Percentiles rank a stretch among this genome's conserved stretches.
phyloP scores from a whole-genome alignment of 495 filamentous ascomycete species.

The Massariosphaeria phaeospora region DNA sequence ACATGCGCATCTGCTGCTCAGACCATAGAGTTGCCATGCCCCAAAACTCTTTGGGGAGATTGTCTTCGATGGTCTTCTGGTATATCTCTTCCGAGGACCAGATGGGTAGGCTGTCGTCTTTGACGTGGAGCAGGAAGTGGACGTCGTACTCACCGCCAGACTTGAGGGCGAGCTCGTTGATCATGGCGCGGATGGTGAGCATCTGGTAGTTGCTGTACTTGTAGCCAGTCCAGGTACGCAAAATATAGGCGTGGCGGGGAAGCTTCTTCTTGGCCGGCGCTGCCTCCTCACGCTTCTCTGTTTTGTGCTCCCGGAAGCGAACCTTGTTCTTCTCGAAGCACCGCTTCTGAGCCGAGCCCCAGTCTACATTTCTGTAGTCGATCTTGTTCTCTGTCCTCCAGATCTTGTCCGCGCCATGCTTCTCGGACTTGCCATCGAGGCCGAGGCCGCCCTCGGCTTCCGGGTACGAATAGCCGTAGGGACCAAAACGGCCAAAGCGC shows the following conservation, averaged over 20 bases:
- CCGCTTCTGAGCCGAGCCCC: constrained; percentile 38
- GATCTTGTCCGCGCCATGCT: constrained; percentile 37
- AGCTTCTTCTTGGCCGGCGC: constrained; percentile 34
- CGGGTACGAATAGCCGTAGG: constrained; percentile 43
- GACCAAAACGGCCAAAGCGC: constrained; percentile 40
- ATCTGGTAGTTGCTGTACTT: constrained; percentile 41
- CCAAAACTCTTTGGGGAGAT: constrained; percentile 53
- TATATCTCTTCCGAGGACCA: constrained; percentile 49
- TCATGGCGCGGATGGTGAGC: constrained; percentile 49
- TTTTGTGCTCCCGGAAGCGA: constrained; percentile 35
- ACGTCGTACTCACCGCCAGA: constrained; percentile 57
- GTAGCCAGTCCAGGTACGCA: constrained; percentile 42
- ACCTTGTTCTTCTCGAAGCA: constrained; percentile 43
- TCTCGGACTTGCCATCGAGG: constrained; percentile 36
- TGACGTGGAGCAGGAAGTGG: constrained; percentile 55
- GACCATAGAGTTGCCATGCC: constrained; percentile 55
- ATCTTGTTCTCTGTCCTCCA: constrained; percentile 35
- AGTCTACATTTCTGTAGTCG: constrained; percentile 39
- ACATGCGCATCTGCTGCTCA: constrained; percentile 44
- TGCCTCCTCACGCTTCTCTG: constrained; percentile 2
- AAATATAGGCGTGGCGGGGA: constrained; percentile 40
- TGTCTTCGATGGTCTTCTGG: constrained; percentile 46
- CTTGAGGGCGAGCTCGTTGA: constrained; percentile 51
- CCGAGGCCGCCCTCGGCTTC: constrained; percentile 38
- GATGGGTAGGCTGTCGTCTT: constrained; percentile 51